phyloP scores from a whole-genome alignment of 306 rosid genomes.

The Dalbergia cochinchinensis region DNA sequence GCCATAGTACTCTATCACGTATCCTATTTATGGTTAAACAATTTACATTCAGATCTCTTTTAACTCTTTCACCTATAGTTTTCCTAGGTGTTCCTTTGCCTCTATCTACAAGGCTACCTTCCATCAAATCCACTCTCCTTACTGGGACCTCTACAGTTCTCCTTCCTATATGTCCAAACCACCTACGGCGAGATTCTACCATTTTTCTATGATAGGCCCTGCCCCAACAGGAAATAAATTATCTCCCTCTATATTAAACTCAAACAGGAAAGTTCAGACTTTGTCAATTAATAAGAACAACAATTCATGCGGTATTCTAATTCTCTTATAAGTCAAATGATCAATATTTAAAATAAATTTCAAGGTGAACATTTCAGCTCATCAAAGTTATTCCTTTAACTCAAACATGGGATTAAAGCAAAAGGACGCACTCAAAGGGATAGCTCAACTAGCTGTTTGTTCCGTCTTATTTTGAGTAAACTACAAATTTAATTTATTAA shows the following conservation, averaged over 20 bases:
- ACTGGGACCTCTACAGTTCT: no score
- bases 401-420: constrained; percentile 21
- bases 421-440: constrained; percentile 27
- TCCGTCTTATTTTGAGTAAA: constrained; percentile 28
- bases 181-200: no score
- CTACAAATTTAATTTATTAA: constrained; percentile 17
- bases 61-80: no score
- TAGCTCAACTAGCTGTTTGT: constrained; percentile 21
- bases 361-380: background rate
- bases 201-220: no score
- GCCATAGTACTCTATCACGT: no score
- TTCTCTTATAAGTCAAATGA: constrained; percentile 13
- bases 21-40: no score
- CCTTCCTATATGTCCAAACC: no score
- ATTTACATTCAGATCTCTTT: no score
- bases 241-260: background rate
- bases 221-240: background rate
- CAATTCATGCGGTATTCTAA: background rate
- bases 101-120: no score
- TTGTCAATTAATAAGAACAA: background rate
- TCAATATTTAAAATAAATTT: background rate
- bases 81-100: no score
- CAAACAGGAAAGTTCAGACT: background rate
- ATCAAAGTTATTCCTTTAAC: constrained; percentile 15
- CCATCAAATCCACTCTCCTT: no score